Evolutionary conservation across 108 stramenopile genomes (phyloP), one percentile per base, ranked within the genome.

Genomic region (Skeletonema grethae): DNA sequence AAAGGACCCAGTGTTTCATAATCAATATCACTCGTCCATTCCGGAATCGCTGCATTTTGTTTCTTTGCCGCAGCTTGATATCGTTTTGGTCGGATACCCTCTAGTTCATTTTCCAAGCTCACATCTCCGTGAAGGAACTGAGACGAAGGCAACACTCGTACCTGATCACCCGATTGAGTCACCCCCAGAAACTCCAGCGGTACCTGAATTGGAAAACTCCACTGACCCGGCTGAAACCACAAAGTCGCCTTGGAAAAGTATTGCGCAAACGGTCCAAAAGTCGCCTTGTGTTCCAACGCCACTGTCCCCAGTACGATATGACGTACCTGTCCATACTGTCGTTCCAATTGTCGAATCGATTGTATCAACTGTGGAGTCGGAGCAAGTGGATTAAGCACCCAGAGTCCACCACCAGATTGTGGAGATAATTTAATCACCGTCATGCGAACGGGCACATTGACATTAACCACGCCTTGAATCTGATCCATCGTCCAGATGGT

Each of bases 211-310:
- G 93, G 95, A 64, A 93, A 94, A 30, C 75, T 48, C 89, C 89
- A 96, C 80, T 96, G 95, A 16, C 95, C 95, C 5, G 90, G 94
- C 58, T 94, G 93, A 16, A 90, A 60, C 91, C 94, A 96, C 0
- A 91, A 90, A 0, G 84, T 87, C 3, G 96, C 95, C 12, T 77
- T 38, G n/a, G 89, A 81, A 63, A 93, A 97, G 41, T 85, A 78
- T 60, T 82, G 82, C 10, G 87, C 76, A 67, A 97, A 96, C 4
- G 91, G 83, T 5, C 92, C 94, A 57, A 94, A 85, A 0, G 92
- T 93, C 2, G 91, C 91, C 83, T 96, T 96, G 86, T 97, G 97
- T 78, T 97, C 96, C 16, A 96, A 65, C 13, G 95, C 97, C 7
- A 94, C 88, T 5, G 95, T 91, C 8, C 91, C 93, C 50, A 97